A percentile compares a stretch with the other conserved stretches of the same genome.
Evolutionary conservation across 2,329 filamentous ascomycete species (phyloP).

Genomic region (Chrysosporium keratinophilum): DNA sequence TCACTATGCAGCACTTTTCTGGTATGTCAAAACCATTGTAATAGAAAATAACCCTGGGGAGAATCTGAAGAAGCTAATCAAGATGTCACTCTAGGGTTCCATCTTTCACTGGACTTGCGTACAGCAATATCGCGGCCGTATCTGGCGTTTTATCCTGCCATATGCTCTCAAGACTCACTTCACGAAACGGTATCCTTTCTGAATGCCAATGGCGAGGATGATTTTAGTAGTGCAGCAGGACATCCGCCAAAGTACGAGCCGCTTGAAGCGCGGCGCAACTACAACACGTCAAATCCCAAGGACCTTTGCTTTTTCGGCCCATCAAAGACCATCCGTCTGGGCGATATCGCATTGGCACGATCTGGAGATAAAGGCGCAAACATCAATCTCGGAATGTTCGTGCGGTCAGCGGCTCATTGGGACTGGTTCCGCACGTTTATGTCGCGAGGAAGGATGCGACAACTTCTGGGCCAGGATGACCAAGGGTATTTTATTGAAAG

Average conservation of each 20-base stretch:
- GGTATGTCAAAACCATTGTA: slow-evolving; percentile 13
- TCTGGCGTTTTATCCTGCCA: slow-evolving; percentile 35
- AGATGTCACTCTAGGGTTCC: slow-evolving; percentile 26
- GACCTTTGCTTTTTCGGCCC: slow-evolving; percentile 21
- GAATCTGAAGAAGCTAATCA: neutral
- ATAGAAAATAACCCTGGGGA: neutral
- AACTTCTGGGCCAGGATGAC: slow-evolving; percentile 36
- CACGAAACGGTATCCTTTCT: slow-evolving; percentile 24
- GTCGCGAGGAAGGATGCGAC: slow-evolving; percentile 30
- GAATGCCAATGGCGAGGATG: slow-evolving; percentile 11
- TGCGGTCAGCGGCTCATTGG: slow-evolving; percentile 21
- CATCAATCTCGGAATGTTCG: slow-evolving; percentile 35
- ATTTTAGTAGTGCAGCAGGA: slow-evolving; percentile 12
- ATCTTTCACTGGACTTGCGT: slow-evolving; percentile 36
- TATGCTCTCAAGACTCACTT: slow-evolving; percentile 23
- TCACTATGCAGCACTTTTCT: slow-evolving; percentile 39
- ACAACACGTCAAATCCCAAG: slow-evolving; percentile 16
- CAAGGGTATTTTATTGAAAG: slow-evolving; percentile 37
- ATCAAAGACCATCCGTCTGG: slow-evolving; percentile 30
- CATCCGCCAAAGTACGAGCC: slow-evolving; percentile 17
- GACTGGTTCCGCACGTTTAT: slow-evolving; percentile 35
- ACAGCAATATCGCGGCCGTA: slow-evolving; percentile 33
- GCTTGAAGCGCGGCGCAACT: slow-evolving; percentile 18
- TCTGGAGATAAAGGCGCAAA: slow-evolving; percentile 36
- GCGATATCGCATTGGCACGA: slow-evolving; percentile 37